Evolutionary conservation across 73 alveolate genomes (phyloP), one percentile per base, ranked within the genome.

Genomic region (Paramecium caudatum): DNA sequence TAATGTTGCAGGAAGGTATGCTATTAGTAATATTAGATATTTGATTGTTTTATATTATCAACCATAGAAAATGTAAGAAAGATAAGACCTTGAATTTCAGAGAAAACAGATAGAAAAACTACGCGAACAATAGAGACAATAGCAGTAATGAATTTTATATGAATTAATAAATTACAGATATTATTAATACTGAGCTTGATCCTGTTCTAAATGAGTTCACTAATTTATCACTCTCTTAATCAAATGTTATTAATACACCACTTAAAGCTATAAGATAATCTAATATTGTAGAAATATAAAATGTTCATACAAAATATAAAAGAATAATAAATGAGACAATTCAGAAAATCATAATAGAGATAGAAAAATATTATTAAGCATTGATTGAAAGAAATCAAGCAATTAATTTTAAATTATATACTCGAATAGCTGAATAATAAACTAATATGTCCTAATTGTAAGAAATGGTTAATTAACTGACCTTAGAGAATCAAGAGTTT

Each of bases 1-100:
- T 90, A 96, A 98, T 90, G 99, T 98, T 39, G 99, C 98, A 4
- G 99, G 99, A 49, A 97, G 97, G 95, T 95, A 92, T 94, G 16
- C 25, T 19, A 0, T 41, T 41, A 21, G 36, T 74, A 34, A 19
- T n/a, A 21, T 74, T 74, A 74, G 88, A 74, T 74, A 86, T 86
- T 62, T 86, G 47, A 86, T 86, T 86, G 93, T 86, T 8, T 46
- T 86, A 41, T 86, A 86, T 86, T 86, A 86, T 63, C 43, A 86
- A 86, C 93, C 93, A 6, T 61, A 86, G 43, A 86, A 86, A 30
- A 86, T 86, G 65, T 25, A 86, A 33, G 84, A 86, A 46, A 86
- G 84, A 34, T 10, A 70, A 27, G 93, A 86, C 46, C 46, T 62
- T 21, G 90, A 86, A 41, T 62, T 62, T 55, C 34, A 86, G 68